Evolutionary conservation across 140 eudicot species (phyloP).

Genomic region (Flaveria floridana): DNA sequence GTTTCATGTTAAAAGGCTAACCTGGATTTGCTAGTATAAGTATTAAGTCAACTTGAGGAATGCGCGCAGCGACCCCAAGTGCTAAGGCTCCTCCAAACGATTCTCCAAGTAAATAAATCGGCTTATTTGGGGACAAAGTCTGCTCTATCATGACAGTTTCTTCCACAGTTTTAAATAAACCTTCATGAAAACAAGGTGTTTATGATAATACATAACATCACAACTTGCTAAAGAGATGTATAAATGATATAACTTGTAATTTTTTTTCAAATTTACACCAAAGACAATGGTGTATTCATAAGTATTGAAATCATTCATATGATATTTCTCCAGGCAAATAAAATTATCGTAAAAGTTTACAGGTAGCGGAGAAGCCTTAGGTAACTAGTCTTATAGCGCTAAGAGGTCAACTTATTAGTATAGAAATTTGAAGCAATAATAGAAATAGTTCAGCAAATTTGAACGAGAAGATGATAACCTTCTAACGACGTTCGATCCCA

Average conservation of each 20-base stretch:
- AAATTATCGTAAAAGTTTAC: neutral
- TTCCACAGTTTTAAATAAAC: slow-evolving; percentile 58
- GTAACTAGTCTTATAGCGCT: slow-evolving; percentile 4
- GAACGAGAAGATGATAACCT: slow-evolving; percentile 42
- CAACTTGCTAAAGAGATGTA: slow-evolving; percentile 1
- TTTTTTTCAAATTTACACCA: neutral
- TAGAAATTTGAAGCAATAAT: slow-evolving; percentile 3
- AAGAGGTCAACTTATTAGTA: slow-evolving; percentile 3
- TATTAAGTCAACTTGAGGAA: slow-evolving; percentile 72
- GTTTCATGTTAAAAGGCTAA: slow-evolving; percentile 26
- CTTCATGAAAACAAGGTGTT: slow-evolving; percentile 40
- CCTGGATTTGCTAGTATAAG: slow-evolving; percentile 83
- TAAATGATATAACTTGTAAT: neutral
- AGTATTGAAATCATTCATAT: neutral
- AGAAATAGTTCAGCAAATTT: neutral
- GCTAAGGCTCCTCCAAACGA: slow-evolving; percentile 92
- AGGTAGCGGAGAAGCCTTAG: neutral
- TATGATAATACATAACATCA: slow-evolving; percentile 9
- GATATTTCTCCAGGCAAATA: neutral
- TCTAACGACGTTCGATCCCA: slow-evolving; percentile 67
- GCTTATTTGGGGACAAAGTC: slow-evolving; percentile 63
- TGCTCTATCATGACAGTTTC: slow-evolving; percentile 61
- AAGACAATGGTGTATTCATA: neutral
- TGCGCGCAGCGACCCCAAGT: slow-evolving; percentile 78
- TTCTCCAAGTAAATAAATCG: slow-evolving; percentile 83